Base-by-base conservation (phyloP, 2,329 filamentous ascomycete species). In the Xylogone sp. region DNA sequence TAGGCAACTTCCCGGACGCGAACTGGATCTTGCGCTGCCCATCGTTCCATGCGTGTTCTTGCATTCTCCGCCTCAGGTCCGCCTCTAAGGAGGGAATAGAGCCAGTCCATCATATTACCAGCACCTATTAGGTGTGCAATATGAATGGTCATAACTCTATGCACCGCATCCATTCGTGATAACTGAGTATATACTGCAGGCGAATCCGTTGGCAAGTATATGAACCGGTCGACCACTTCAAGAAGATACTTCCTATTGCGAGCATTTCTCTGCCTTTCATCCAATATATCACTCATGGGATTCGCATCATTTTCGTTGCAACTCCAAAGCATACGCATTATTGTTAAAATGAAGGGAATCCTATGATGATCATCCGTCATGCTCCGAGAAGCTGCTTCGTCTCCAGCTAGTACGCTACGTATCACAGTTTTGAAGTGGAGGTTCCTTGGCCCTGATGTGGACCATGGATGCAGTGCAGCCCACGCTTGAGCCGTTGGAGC, bases 191-290 rank as follows among this genome's bases (percentile, higher is more conserved):
- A 39, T 13, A 39, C n/a, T 39, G n/a, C n/a, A 5, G 34, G 34
- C 4, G 34, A 39, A 39, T 39, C 34, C n/a, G 34, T 39, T 39
- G 34, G 34, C 13, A 39, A 16, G 34, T 39, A 16, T 18, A 39
- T 16, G n/a, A 39, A 39, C 4, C 34, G 34, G 18, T 55, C 51
- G 8, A 53, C 29, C 10, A 20, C 39, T 21, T 52, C 42, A n/a
- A 48, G 46, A 13, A 56, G 49, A 19, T 44, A 49, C 13, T 39
- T 39, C n/a, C n/a, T 39, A 16, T 39, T 39, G n/a, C 34, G 34
- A 7, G 8, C 34, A 39, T 39, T 39, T 39, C 34, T 39, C 13
- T 7, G 8, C 13, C n/a, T 39, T 7, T 39, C 34, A 39, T 39
- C 34, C 34, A 39, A 16, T 4, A 39, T 7, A 39, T 39, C 34